A percentile compares a stretch with the other conserved stretches of the same genome.
phyloP scores from a whole-genome alignment of 2,329 filamentous ascomycete species.

The Aciculosporium take region DNA sequence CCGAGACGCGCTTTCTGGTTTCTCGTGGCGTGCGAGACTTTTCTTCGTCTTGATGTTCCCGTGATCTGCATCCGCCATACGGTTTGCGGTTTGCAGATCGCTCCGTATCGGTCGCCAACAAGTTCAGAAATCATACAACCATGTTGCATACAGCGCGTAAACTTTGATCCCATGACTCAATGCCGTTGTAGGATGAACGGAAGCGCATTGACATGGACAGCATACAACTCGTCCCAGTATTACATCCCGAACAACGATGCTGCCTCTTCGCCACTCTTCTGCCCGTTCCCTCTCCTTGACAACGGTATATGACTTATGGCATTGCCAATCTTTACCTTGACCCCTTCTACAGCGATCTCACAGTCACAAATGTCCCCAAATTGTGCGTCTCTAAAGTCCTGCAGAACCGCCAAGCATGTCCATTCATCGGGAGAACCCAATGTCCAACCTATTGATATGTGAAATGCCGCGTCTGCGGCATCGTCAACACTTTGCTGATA shows the following conservation, averaged over 20 bases:
- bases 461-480: constrained; percentile 42
- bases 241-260: constrained; percentile 8
- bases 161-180: no score
- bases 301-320: constrained; percentile 39
- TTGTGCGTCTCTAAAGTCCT: constrained; percentile 12
- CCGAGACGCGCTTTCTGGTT: no score
- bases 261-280: neutral
- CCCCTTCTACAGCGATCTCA: constrained; percentile 38
- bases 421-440: constrained; percentile 38
- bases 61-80: no score
- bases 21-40: no score
- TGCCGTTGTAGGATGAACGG: no score
- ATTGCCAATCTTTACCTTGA: constrained; percentile 69
- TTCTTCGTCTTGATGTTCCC: no score
- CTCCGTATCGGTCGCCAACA: no score
- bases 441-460: constrained; percentile 83
- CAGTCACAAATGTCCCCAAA: constrained; percentile 24
- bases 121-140: no score
- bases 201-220: no score
- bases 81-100: no score
- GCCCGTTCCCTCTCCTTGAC: neutral
- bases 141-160: no score
- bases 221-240: neutral
- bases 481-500: constrained; percentile 35
- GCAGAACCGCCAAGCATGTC: constrained; percentile 13